These are phyloP conservation scores for Gnaphalium uliginosum DNA, from an alignment of 129 eudicot species.

Conservation along the genomic window DNA sequence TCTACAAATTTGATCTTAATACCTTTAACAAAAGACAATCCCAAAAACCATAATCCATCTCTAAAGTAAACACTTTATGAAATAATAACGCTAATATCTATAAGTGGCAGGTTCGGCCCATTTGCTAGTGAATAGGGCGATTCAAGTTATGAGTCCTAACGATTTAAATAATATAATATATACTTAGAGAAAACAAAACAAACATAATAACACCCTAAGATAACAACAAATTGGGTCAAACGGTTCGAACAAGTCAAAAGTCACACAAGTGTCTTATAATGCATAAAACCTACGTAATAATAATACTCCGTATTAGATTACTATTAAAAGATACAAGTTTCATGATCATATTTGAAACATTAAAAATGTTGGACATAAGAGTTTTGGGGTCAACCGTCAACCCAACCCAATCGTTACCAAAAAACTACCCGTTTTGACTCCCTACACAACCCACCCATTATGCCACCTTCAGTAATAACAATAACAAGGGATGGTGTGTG, in stretches of 20 bases:
- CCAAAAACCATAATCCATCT: slow-evolving; percentile 4
- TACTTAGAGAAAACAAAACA: no score
- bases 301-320: neutral
- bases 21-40: slow-evolving; percentile 7
- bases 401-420: neutral
- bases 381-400: neutral
- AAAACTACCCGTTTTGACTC: neutral
- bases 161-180: neutral
- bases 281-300: neutral
- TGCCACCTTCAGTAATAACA: neutral
- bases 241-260: neutral
- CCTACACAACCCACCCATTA: neutral
- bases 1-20: slow-evolving; percentile 38
- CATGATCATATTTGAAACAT: neutral
- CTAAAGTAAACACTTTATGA: slow-evolving; percentile 6
- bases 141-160: neutral
- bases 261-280: neutral
- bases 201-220: neutral
- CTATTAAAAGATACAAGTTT: neutral
- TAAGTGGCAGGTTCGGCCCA: neutral
- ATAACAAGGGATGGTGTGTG: neutral
- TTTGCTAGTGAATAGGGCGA: neutral
- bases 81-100: neutral
- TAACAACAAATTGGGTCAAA: neutral
- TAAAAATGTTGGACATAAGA: neutral